phyloP scores from a whole-genome alignment of 345 rosid species.

The Bretschneidera sinensis region DNA sequence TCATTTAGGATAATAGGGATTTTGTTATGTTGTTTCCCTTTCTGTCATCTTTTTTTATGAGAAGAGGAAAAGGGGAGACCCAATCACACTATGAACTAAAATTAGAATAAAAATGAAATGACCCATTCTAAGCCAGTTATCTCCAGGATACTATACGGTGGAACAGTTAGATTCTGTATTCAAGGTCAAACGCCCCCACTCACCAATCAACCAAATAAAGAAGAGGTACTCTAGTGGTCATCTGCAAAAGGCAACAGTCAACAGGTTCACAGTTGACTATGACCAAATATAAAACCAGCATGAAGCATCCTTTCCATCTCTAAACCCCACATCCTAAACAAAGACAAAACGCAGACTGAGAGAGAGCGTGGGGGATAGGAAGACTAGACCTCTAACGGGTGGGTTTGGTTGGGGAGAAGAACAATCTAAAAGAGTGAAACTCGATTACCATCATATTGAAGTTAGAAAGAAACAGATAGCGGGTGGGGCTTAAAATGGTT shows the following conservation, averaged over 20 bases:
- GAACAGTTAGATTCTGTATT: neutral
- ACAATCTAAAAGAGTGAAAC: neutral
- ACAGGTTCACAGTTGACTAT: slow-evolving; percentile 4
- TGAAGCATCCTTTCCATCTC: neutral
- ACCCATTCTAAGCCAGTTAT: neutral
- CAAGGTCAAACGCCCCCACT: slow-evolving; percentile 5
- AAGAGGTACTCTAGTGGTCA: neutral
- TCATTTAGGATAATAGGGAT: no score
- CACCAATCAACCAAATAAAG: slow-evolving; percentile 1
- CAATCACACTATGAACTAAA: no score
- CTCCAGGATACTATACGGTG: neutral
- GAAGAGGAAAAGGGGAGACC: neutral
- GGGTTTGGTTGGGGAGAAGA: no score
- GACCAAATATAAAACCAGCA: neutral
- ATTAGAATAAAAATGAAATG: neutral
- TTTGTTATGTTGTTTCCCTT: no score
- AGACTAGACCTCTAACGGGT: no score
- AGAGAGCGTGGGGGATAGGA: neutral
- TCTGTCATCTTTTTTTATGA: neutral
- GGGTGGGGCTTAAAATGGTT: no score
- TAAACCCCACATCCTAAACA: neutral
- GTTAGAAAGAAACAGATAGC: no score
- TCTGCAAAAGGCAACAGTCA: neutral
- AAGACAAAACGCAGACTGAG: neutral
- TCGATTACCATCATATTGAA: no score